Conservation (phyloP, 1,284 basidiomycete species). For the Marasmius fiardii region DNA sequence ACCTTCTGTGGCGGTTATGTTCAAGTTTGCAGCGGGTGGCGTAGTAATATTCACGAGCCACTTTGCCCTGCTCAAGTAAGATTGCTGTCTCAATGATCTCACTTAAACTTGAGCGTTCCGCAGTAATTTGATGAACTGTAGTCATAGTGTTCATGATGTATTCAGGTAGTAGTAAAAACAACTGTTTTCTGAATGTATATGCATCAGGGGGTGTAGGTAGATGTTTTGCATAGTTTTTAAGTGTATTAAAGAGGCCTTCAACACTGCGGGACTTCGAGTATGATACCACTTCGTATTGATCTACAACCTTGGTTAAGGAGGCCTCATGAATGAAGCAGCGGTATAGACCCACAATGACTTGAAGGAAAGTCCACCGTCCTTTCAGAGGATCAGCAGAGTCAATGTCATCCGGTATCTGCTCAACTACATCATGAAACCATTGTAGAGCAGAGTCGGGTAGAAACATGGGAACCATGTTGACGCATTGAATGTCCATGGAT, state of each 20-base stretch:
- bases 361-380: too few relatives aligned
- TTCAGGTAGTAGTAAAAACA: not conserved
- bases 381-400: constrained; percentile 1
- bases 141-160: constrained; percentile 2
- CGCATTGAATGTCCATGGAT: constrained; percentile 1
- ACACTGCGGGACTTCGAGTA: too few relatives aligned
- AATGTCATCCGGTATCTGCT: constrained; percentile 5
- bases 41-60: constrained; percentile 2
- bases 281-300: too few relatives aligned
- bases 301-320: too few relatives aligned
- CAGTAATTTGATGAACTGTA: constrained; percentile 1
- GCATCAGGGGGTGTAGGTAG: constrained; percentile 10
- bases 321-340: too few relatives aligned
- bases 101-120: constrained; percentile 3
- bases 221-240: constrained; percentile 2
- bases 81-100: constrained; percentile 11
- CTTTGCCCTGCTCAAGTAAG: not conserved
- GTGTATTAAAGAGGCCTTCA: too few relatives aligned
- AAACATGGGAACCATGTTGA: not conserved
- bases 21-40: not conserved
- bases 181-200: constrained; percentile 8
- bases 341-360: too few relatives aligned
- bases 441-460: too few relatives aligned
- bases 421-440: constrained; percentile 8
- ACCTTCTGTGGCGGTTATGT: not conserved